phyloP scores from a whole-genome alignment of 202 grass and related monocot species.

The Zizania palustris region DNA sequence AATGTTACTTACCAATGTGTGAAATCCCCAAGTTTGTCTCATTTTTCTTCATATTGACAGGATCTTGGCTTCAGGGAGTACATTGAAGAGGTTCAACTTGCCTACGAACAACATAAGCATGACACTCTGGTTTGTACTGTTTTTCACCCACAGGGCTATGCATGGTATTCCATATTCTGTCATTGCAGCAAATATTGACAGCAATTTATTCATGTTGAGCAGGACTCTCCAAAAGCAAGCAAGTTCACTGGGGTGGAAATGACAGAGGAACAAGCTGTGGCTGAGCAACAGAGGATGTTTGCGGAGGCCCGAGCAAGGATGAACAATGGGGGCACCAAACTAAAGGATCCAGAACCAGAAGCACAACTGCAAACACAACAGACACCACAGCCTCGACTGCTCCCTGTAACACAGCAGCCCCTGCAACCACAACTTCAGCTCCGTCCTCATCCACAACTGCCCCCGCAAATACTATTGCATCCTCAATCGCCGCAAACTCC shows the following conservation, averaged over 20 bases:
- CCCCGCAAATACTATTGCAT: conserved; percentile 20
- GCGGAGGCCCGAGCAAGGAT: conserved; percentile 94
- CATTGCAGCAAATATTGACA: conserved; percentile 2
- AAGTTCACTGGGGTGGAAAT: conserved; percentile 90
- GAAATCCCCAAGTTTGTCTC: conserved; percentile 15
- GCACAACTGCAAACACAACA: conserved; percentile 30
- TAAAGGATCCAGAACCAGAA: conserved; percentile 57
- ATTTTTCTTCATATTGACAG: conserved; percentile 51
- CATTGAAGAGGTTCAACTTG: conserved; percentile 87
- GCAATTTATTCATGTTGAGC: conserved; percentile 27
- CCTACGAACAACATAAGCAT: conserved; percentile 94
- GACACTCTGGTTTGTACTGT: conserved; percentile 82
- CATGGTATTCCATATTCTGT: conserved; percentile 14
- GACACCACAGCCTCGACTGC: not conserved
- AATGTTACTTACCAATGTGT: conserved; percentile 28
- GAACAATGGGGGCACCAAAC: conserved; percentile 76
- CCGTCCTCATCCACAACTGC: conserved; percentile 19
- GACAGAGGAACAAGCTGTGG: conserved; percentile 98
- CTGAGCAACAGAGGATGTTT: conserved; percentile 98
- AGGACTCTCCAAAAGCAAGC: conserved; percentile 93
- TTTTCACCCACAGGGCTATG: not conserved
- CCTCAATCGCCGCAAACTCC: conserved; percentile 12
- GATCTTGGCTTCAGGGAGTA: conserved; percentile 97
- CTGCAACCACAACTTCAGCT: conserved; percentile 25
- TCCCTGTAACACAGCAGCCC: conserved; percentile 19